Conservation (phyloP, 805 yeast genomes). For the Wickerhamiella sergipiensis region DNA sequence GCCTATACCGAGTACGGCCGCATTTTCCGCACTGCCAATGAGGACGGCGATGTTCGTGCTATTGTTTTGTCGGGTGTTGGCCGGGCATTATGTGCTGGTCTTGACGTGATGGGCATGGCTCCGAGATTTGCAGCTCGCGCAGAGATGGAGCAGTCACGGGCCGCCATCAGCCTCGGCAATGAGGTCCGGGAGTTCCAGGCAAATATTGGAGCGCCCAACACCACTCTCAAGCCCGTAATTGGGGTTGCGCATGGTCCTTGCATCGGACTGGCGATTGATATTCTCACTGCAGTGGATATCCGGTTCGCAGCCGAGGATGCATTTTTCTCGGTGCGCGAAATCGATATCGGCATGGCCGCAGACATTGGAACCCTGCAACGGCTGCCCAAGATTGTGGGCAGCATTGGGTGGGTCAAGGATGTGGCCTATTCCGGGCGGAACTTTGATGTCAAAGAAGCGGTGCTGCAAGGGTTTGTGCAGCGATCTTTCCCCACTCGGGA, state of each 20-base stretch:
- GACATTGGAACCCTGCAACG: slow-evolving; percentile 71
- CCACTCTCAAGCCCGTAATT: slow-evolving; percentile 38
- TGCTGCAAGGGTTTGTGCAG: slow-evolving; percentile 39
- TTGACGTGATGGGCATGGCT: slow-evolving; percentile 34
- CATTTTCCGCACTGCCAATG: slow-evolving; percentile 34
- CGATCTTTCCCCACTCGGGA: slow-evolving; percentile 32
- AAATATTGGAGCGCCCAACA: slow-evolving; percentile 27
- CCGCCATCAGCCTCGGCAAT: slow-evolving; percentile 22
- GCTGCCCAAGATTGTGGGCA: slow-evolving; percentile 39
- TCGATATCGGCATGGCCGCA: slow-evolving; percentile 61
- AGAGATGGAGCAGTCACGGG: slow-evolving; percentile 18
- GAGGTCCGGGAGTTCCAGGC: slow-evolving; percentile 46
- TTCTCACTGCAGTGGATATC: slow-evolving; percentile 44
- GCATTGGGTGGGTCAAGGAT: slow-evolving; percentile 45
- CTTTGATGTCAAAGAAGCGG: slow-evolving; percentile 44
- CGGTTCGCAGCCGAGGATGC: slow-evolving; percentile 43
- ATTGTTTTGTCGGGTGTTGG: slow-evolving; percentile 47
- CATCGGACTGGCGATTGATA: slow-evolving; percentile 57
- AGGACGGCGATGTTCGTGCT: slow-evolving; percentile 33
- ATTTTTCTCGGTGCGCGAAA: slow-evolving; percentile 49
- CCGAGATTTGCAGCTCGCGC: slow-evolving; percentile 8
- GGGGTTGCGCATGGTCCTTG: slow-evolving; percentile 50
- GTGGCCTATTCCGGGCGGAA: slow-evolving; percentile 47
- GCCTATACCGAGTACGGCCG: slow-evolving; percentile 45
- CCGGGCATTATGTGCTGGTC: slow-evolving; percentile 48